Evolutionary conservation across 257 asterid genomes (phyloP).

Genomic region (Ilex asprella): DNA sequence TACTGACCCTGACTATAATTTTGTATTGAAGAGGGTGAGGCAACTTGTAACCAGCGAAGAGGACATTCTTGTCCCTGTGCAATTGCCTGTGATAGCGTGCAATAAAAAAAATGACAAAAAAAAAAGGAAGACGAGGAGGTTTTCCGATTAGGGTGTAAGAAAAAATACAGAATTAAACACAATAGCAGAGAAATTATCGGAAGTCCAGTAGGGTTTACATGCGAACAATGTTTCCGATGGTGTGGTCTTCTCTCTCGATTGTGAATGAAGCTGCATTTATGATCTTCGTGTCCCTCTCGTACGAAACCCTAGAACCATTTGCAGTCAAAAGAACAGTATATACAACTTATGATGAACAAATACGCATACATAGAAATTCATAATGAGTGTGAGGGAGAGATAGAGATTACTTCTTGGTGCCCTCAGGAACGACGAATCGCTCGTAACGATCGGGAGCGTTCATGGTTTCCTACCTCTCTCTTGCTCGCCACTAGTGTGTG

Average conservation of each 20-base stretch:
- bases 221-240: constrained; percentile 87
- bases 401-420: constrained; percentile 56
- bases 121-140: constrained; percentile 1
- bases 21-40: constrained; percentile 99
- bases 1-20: constrained; percentile 73
- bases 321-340: not conserved
- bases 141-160: constrained; percentile 19
- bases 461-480: constrained; percentile 11
- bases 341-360: too few species aligned
- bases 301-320: constrained; percentile 57
- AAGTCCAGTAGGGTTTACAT: constrained; percentile 30
- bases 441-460: constrained; percentile 78
- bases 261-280: constrained; percentile 92
- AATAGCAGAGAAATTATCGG: not conserved
- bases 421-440: constrained; percentile 92
- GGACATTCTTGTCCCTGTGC: constrained; percentile 78
- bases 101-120: not conserved
- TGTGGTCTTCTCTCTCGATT: constrained; percentile 91
- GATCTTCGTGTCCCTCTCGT: constrained; percentile 91
- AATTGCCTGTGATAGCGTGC: constrained; percentile 52
- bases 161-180: not conserved
- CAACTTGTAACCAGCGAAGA: constrained; percentile 92
- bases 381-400: not conserved
- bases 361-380: too few species aligned
- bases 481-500: too few species aligned